A percentile compares a stretch with the other conserved stretches of the same genome.
Evolutionary conservation across 257 asterid genomes (phyloP).

Genomic region (Primulina huaijiensis): DNA sequence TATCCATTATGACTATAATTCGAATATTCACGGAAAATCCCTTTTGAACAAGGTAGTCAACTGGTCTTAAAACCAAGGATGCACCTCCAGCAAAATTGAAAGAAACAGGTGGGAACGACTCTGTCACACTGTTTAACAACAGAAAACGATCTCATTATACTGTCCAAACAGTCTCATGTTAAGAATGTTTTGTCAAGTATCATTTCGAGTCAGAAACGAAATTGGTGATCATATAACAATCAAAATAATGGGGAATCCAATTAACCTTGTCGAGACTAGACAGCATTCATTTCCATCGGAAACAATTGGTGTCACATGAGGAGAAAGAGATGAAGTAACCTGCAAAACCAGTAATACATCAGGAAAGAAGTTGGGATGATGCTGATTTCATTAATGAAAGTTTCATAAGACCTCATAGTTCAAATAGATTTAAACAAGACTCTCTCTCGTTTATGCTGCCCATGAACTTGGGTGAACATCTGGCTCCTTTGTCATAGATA

Average conservation of each 20-base stretch:
- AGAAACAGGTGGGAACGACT: conserved; percentile 62
- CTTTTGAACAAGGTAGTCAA: conserved; percentile 67
- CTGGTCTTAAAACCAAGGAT: conserved; percentile 68
- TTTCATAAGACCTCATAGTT: conserved; percentile 12
- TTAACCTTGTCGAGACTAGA: conserved; percentile 50
- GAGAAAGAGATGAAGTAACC: conserved; percentile 64
- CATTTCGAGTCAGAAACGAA: background rate
- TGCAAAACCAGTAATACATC: conserved; percentile 29
- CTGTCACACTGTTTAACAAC: conserved; percentile 47
- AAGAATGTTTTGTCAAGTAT: background rate
- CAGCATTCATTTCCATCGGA: conserved; percentile 59
- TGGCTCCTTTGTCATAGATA: background rate
- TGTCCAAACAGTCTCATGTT: conserved; percentile 9
- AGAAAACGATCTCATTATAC: conserved; percentile 20
- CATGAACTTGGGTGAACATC: background rate
- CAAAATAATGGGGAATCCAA: conserved; percentile 2
- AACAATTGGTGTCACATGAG: conserved; percentile 45
- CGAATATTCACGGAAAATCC: conserved; percentile 62
- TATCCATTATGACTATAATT: background rate
- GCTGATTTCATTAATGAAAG: conserved; percentile 18
- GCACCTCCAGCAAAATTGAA: conserved; percentile 79
- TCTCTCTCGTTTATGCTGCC: conserved; percentile 1
- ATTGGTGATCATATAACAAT: background rate
- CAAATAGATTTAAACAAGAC: conserved; percentile 12
- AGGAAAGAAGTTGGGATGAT: conserved; percentile 25